A percentile compares a stretch with the other conserved stretches of the same genome.
These are phyloP conservation scores for Globisporangium barbulae DNA, from an alignment of 352 stramenopile genomes.

Conservation along the genomic window DNA sequence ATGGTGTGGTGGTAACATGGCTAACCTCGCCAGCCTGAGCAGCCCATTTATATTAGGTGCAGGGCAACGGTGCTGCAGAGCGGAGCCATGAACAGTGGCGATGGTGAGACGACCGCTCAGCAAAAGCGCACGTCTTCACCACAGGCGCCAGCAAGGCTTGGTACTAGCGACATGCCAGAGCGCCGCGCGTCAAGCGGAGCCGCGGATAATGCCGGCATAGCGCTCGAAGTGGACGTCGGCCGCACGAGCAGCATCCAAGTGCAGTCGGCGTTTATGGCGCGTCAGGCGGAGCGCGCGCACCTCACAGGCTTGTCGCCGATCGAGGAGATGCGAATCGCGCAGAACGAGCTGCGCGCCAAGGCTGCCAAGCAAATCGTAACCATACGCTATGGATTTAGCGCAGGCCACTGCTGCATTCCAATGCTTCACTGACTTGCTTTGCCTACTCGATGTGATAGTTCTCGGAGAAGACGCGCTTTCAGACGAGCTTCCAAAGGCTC, in stretches of 20 bases:
- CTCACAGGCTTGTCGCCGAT: constrained; percentile 78
- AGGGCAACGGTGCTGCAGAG: too few species aligned
- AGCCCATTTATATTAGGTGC: too few species aligned
- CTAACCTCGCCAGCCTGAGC: too few species aligned
- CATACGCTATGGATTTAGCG: background rate
- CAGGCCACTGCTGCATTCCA: too few species aligned
- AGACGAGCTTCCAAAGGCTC: constrained; percentile 52
- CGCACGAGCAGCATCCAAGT: constrained; percentile 2
- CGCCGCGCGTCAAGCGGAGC: background rate
- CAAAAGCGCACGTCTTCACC: background rate
- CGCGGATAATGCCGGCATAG: background rate
- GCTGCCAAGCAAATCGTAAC: constrained; percentile 49
- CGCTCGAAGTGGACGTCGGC: constrained; percentile 6
- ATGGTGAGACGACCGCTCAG: background rate
- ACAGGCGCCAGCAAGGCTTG: background rate
- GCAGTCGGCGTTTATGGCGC: constrained; percentile 71
- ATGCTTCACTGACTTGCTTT: too few species aligned
- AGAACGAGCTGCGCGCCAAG: constrained; percentile 77
- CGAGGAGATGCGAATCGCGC: constrained; percentile 78
- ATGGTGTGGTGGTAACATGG: too few species aligned
- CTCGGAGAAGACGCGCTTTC: constrained; percentile 27
- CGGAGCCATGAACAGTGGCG: background rate
- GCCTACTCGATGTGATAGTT: constrained; percentile 5
- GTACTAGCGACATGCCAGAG: background rate
- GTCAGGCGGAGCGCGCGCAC: constrained; percentile 65